Base-by-base conservation (phyloP, 2,329 filamentous ascomycete genomes). In the Aschersonia sp. region DNA sequence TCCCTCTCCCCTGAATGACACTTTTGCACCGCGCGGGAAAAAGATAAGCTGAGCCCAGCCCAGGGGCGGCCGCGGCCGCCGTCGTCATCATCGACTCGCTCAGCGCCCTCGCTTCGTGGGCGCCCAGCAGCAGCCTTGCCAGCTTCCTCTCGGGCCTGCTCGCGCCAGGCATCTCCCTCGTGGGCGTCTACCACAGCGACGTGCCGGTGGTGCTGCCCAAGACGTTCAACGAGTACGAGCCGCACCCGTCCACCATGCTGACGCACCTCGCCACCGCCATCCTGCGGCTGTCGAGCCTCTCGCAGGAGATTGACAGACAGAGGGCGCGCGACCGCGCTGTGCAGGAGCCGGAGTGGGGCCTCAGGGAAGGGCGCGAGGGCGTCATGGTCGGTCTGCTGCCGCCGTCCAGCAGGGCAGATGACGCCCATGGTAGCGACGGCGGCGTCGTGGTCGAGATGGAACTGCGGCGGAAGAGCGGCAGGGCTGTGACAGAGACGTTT, bases 181-280 rank as follows among this genome's bases (percentile, higher is more conserved):
- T 96, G 6, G 82, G 81, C 42, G 77, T 84, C 50, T 94, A 94
- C 63, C 92, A 97, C 68, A 70, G 75, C 46, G 90, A 97, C 64
- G 74, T 90, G 4, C 83, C 87, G 1, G 63, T 79, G 30, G 56
- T 68, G 47, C 63, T 74, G 64, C 63, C 60, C 32, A 64, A 49
- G 37, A 59, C 61, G 6, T 64, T 61, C 46, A 67, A 63, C 54
- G 71, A 76, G 57, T 81, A 86, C 63, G 68, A 76, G 14, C 87
- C 88, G 1, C 68, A 78, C 31, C 79, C 87, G 0, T 71, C 94
- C 10, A 80, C 80, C 1, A 68, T 88, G 1, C 71, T 97, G 29
- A 77, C 75, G 43, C 94, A 94, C 64, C 79, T 96, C 49, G 86
- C 89, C n/a, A 98, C 92, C 4, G 83, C 87, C 4, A 76, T 97